Evolutionary conservation across 2,329 filamentous ascomycete genomes (phyloP).

Genomic region (Daldinia eschscholtzii): DNA sequence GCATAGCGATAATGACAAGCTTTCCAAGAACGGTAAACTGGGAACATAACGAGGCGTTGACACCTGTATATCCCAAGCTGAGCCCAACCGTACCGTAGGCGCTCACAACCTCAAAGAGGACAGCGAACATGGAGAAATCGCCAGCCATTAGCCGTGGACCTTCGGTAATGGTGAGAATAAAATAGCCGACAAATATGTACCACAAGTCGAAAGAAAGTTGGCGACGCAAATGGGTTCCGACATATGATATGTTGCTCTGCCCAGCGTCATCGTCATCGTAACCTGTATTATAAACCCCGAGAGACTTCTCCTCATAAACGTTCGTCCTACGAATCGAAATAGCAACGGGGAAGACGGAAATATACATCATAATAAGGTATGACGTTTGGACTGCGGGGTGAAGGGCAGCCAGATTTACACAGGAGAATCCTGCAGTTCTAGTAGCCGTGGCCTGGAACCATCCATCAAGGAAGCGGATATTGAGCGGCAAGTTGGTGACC

Average conservation of each 20-base stretch:
- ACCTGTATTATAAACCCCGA: slow-evolving; percentile 76
- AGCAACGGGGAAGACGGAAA: slow-evolving; percentile 95
- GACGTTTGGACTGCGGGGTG: slow-evolving; percentile 94
- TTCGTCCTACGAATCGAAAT: slow-evolving; percentile 95
- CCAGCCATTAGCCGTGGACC: slow-evolving; percentile 74
- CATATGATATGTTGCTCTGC: slow-evolving; percentile 79
- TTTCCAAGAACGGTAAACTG: slow-evolving; percentile 83
- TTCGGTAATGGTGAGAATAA: slow-evolving; percentile 92
- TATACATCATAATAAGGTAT: slow-evolving; percentile 99
- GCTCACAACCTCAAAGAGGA: slow-evolving; percentile 88
- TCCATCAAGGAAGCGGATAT: slow-evolving; percentile 84
- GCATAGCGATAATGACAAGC: slow-evolving; percentile 76
- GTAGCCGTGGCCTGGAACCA: slow-evolving; percentile 93
- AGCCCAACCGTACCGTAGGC: slow-evolving; percentile 96
- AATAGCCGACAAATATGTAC: slow-evolving; percentile 95
- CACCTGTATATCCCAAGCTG: slow-evolving; percentile 81
- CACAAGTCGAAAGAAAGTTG: slow-evolving; percentile 98
- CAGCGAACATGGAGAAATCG: slow-evolving; percentile 75
- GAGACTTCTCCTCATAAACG: slow-evolving; percentile 92
- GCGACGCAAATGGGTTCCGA: slow-evolving; percentile 89
- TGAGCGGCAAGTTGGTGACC: slow-evolving; percentile 76
- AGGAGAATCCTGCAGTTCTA: slow-evolving; percentile 89
- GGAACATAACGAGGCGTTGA: slow-evolving; percentile 84
- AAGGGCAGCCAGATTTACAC: slow-evolving; percentile 80
- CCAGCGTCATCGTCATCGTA: slow-evolving; percentile 65